Evolutionary conservation across 805 yeast genomes (phyloP).

Genomic region (Wickerhamiella hasegawae): DNA sequence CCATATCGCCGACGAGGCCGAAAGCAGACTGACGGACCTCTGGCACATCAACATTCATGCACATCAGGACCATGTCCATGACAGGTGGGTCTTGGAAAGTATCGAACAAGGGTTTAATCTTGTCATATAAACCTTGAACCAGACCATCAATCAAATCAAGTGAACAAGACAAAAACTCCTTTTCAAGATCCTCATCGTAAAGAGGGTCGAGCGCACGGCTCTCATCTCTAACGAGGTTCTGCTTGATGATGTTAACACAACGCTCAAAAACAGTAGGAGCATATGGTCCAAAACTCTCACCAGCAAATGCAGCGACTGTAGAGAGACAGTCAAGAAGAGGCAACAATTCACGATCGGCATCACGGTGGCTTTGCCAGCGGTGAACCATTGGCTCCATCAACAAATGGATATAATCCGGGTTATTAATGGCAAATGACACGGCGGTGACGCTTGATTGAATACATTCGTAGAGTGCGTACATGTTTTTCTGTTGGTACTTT

Average conservation of each 20-base stretch:
- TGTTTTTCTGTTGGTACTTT: conserved; percentile 65
- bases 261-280: conserved; percentile 77
- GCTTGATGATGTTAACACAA: conserved; percentile 50
- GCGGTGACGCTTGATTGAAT: conserved; percentile 78
- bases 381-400: conserved; percentile 67
- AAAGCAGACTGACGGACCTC: conserved; percentile 91
- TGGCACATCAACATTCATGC: conserved; percentile 57
- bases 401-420: conserved; percentile 39
- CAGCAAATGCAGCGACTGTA: conserved; percentile 73
- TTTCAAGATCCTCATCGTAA: conserved; percentile 49
- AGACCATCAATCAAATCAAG: conserved; percentile 84
- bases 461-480: conserved; percentile 75
- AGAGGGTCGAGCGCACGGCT: conserved; percentile 46
- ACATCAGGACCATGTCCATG: conserved; percentile 45
- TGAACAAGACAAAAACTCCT: conserved; percentile 78
- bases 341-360: conserved; percentile 77
- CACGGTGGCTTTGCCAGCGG: conserved; percentile 64
- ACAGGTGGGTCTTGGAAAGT: conserved; percentile 25
- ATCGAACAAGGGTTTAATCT: conserved; percentile 38
- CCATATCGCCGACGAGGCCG: conserved; percentile 82
- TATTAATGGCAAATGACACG: conserved; percentile 39
- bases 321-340: conserved; percentile 88
- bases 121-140: conserved; percentile 69
- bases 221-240: conserved; percentile 51
- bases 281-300: conserved; percentile 72